Evolutionary conservation across 2,329 filamentous ascomycete genomes (phyloP).

Genomic region (Grosmannia huntii): DNA sequence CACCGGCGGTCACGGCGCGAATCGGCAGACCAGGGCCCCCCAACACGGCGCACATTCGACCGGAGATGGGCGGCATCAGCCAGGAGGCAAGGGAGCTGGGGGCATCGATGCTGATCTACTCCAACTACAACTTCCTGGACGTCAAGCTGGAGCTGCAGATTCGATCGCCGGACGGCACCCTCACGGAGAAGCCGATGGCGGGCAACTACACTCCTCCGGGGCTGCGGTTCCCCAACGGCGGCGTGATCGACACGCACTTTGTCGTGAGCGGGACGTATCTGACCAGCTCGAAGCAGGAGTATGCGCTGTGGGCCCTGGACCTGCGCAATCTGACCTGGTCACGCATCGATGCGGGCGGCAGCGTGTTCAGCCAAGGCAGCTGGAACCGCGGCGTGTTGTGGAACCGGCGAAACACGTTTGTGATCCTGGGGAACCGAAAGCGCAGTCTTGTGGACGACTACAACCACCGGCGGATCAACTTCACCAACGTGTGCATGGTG

Average conservation of each 20-base stretch:
- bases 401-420: conserved; percentile 87
- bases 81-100: conserved; percentile 44
- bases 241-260: conserved; percentile 90
- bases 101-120: conserved; percentile 87
- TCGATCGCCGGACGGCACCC: conserved; percentile 65
- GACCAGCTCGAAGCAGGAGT: conserved; percentile 96
- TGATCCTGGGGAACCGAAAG: conserved; percentile 88
- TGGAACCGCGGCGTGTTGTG: conserved; percentile 95
- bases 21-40: conserved; percentile 46
- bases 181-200: conserved; percentile 82
- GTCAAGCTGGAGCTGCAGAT: conserved; percentile 93
- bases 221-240: conserved; percentile 88
- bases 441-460: conserved; percentile 93
- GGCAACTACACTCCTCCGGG: conserved; percentile 80
- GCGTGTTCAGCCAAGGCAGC: conserved; percentile 90
- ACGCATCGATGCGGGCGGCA: conserved; percentile 86
- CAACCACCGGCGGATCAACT: conserved; percentile 95
- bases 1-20: conserved; percentile 48
- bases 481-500: conserved; percentile 91
- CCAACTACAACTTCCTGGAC: conserved; percentile 97
- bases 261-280: conserved; percentile 96
- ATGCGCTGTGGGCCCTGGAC: conserved; percentile 91
- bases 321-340: conserved; percentile 83
- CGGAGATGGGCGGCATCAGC: conserved; percentile 33
- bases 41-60: conserved; percentile 24